Evolutionary conservation across 2,329 filamentous ascomycete species (phyloP), one percentile per base, ranked within the genome.

Genomic region (Biscogniauxia sp.): DNA sequence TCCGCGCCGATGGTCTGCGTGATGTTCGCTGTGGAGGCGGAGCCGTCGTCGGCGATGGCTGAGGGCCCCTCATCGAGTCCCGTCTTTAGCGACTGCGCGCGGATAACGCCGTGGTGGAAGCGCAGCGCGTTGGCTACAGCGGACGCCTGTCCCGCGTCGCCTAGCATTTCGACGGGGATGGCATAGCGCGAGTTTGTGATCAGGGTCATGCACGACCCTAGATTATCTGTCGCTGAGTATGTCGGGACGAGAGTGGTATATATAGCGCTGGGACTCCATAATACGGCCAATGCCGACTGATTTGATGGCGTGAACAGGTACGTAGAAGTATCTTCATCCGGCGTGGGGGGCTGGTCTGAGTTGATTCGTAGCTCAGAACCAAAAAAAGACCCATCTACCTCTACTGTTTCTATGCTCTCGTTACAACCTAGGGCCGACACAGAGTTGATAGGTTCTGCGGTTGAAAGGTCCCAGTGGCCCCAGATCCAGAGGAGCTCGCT

Each of bases 341-440:
- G 26, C 71, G 7, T 70, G 56, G 6, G 68, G 62, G 3, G 63
- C 56, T 0, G 76, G 76, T 1, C 59, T 0, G 69, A 62, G 53
- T 74, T 70, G 28, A 79, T 70, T 1, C 37, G 26, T 13, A 72
- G 60, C 4, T 41, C 49, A 3, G 62, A 1, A 2, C 68, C 68
- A 9, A 60, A 11, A 52, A 72, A 70, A 15, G 58, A 61, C 2
- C 55, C 55, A n/a, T 32, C 53, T 7, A 62, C 64, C 55, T 65
- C 66, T 20, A 71, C 60, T n/a, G 68, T 71, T 64, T 76, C 66
- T 2, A 75, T 62, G 1, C 72, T 70, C 64, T 78, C 76, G 65
- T 79, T 79, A 64, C 77, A 79, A 20, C 72, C 71, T 57, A 78
- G 58, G 5, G 72, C 74, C 5, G 69, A 72, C 17, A 76, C 68